Evolutionary conservation across 176 grass and related monocot species (phyloP).

Genomic region (Oryza nivara): DNA sequence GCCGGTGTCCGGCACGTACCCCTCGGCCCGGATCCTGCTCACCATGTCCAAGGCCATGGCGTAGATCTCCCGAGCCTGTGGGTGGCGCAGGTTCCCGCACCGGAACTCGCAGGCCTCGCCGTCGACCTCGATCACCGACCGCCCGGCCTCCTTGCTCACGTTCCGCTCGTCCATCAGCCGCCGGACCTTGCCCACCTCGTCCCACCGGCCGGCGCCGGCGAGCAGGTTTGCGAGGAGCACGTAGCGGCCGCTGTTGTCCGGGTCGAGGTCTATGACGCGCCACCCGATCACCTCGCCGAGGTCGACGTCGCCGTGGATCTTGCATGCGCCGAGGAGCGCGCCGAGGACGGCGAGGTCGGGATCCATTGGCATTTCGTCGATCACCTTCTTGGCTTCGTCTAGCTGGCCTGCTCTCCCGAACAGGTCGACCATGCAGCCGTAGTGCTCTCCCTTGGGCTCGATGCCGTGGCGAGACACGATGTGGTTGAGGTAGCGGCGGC

Average conservation of each 20-base stretch:
- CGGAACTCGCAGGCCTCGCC: slow-evolving; percentile 60
- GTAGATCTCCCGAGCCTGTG: slow-evolving; percentile 57
- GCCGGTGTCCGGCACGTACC: slow-evolving; percentile 48
- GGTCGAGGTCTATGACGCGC: slow-evolving; percentile 70
- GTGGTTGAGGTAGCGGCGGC: slow-evolving; percentile 55
- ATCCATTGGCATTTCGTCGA: slow-evolving; percentile 77
- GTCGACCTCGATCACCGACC: slow-evolving; percentile 63
- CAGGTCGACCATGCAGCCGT: slow-evolving; percentile 84
- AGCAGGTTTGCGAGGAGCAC: slow-evolving; percentile 79
- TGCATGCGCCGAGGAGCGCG: slow-evolving; percentile 81
- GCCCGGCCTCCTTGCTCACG: slow-evolving; percentile 72
- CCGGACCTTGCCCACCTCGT: slow-evolving; percentile 60
- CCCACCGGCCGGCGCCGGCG: slow-evolving; percentile 64
- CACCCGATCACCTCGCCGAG: slow-evolving; percentile 63
- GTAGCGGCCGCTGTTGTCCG: slow-evolving; percentile 73
- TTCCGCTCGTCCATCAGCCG: slow-evolving; percentile 65
- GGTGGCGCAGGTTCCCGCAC: slow-evolving; percentile 58
- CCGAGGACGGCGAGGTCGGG: slow-evolving; percentile 67
- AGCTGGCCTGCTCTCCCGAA: slow-evolving; percentile 73
- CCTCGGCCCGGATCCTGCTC: slow-evolving; percentile 56
- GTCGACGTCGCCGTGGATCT: slow-evolving; percentile 58
- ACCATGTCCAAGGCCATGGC: slow-evolving; percentile 67
- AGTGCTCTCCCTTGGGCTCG: slow-evolving; percentile 77
- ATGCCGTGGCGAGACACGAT: slow-evolving; percentile 50
- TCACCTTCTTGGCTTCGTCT: slow-evolving; percentile 78